Conservation (phyloP, 1,284 basidiomycete species). For the Sutorius eximius region DNA sequence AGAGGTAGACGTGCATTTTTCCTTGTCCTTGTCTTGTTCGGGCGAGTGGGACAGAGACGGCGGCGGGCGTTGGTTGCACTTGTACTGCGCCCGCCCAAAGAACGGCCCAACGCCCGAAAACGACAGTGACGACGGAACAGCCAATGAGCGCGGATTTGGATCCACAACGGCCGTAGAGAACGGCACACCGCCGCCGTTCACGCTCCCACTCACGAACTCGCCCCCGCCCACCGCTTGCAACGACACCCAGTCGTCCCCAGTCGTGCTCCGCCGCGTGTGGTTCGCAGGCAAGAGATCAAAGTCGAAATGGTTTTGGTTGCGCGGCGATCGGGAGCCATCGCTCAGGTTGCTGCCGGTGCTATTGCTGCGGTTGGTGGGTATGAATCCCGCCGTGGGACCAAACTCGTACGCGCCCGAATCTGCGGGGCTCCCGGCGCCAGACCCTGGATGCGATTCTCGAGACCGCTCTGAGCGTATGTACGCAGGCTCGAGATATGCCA, state of each 20-base stretch:
- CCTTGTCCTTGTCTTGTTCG: no score
- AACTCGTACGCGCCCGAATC: conserved; percentile 10
- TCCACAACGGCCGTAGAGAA: background rate
- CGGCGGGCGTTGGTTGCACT: conserved; percentile 22
- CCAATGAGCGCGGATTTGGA: background rate
- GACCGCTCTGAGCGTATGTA: conserved; percentile 18
- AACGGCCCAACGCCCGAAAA: conserved; percentile 9
- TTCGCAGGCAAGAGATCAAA: conserved; percentile 28
- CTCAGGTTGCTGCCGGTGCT: conserved; percentile 11
- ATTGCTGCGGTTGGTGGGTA: conserved; percentile 16
- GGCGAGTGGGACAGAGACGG: no score
- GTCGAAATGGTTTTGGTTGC: conserved; percentile 24
- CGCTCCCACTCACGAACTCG: background rate
- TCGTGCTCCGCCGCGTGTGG: background rate
- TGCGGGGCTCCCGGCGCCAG: background rate
- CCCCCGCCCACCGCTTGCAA: background rate
- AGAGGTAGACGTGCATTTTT: no score
- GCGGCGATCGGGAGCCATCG: conserved; percentile 10
- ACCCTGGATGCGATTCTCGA: background rate
- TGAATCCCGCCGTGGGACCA: conserved; percentile 33
- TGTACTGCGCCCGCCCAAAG: conserved; percentile 32
- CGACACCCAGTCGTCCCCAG: background rate
- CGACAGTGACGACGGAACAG: conserved; percentile 1
- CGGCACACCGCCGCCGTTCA: no score
- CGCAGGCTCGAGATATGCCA: conserved; percentile 31